Conservation (phyloP, 2,329 filamentous ascomycete species). For the Aureobasidium sp. region DNA sequence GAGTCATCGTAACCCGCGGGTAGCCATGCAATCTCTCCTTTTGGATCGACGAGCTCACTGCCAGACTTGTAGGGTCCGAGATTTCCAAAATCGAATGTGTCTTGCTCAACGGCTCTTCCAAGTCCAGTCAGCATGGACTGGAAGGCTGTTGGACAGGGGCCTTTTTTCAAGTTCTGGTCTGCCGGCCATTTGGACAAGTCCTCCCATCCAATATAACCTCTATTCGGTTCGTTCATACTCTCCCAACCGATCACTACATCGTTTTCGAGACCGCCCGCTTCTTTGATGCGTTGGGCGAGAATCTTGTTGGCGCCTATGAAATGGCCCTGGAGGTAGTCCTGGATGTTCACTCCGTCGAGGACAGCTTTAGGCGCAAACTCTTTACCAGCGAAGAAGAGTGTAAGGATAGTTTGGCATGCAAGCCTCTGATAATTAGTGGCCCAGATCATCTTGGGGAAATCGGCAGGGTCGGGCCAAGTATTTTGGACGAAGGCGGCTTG, state of each 20-base stretch:
- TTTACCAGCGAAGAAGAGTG: constrained; percentile 81
- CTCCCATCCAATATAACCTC: constrained; percentile 74
- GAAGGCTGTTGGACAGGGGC: constrained; percentile 88
- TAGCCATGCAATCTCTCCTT: constrained; percentile 80
- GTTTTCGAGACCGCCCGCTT: constrained; percentile 81
- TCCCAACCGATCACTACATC: constrained; percentile 92
- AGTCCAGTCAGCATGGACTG: constrained; percentile 90
- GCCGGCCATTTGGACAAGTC: constrained; percentile 76
- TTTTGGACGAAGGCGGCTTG: constrained; percentile 94
- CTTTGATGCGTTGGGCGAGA: constrained; percentile 75
- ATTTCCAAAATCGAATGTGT: constrained; percentile 88
- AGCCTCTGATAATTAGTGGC: constrained; percentile 91
- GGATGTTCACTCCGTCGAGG: constrained; percentile 90
- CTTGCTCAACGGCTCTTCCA: constrained; percentile 80
- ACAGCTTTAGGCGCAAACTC: constrained; percentile 95
- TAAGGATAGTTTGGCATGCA: constrained; percentile 84
- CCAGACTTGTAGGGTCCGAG: constrained; percentile 90
- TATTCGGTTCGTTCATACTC: constrained; percentile 89
- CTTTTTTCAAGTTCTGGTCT: constrained; percentile 86
- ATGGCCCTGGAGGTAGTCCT: constrained; percentile 86
- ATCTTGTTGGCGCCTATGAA: constrained; percentile 75
- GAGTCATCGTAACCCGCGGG: constrained; percentile 76
- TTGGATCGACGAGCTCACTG: constrained; percentile 73
- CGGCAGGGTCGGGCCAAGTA: constrained; percentile 74
- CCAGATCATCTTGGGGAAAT: constrained; percentile 99